Evolutionary conservation across 1,284 basidiomycete species (phyloP), one percentile per base, ranked within the genome.

Genomic region (Mixia osmundae): DNA sequence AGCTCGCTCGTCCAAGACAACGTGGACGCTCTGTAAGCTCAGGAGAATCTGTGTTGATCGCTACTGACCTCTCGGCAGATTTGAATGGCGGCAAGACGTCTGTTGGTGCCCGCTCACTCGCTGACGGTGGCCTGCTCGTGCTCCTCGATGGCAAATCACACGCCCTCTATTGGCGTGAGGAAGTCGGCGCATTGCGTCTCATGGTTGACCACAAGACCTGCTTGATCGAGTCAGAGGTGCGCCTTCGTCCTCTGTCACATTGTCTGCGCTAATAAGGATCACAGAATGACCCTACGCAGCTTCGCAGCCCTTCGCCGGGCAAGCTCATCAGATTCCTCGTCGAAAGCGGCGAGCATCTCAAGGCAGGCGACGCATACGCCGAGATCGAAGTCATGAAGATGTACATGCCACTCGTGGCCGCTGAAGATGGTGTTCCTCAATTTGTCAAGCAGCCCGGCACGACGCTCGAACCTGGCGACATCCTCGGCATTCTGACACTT

Each of bases 371-470:
- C 48, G 72, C 82, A 40, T 97, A 95, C 55, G 91, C 91, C 38
- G 91, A 99, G 57, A 95, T 99, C 38, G 91, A 99, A 68, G 85
- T 91, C 48, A 91, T 91, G 85, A 94, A 94, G 64, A 94, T 94
- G 85, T 87, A 87, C 59, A 89, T 94, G 85, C 82, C 83, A 11
- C 71, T 99, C 41, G 72, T 83, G 38, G 83, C 87, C n/a, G 69
- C 76, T 3, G 91, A 99, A 57, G 82, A 89, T 55, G 91, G 91
- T 55, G 68, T 78, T 32, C 72, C 82, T n/a, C 80, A 87, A 53
- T 76, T 97, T 54, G 83, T 97, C 57, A 97, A 95, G 63, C 85
- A 95, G 54, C 80, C 89, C 36, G 91, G 91, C 49, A 78, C 89
- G 50, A 83, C 82, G 46, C 70, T 99, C 40, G 78, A 82, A 49